Percentiles rank a stretch among this genome's conserved stretches.
Evolutionary conservation across 108 stramenopile species (phyloP).

Genomic region (Cyclotella baltica): DNA sequence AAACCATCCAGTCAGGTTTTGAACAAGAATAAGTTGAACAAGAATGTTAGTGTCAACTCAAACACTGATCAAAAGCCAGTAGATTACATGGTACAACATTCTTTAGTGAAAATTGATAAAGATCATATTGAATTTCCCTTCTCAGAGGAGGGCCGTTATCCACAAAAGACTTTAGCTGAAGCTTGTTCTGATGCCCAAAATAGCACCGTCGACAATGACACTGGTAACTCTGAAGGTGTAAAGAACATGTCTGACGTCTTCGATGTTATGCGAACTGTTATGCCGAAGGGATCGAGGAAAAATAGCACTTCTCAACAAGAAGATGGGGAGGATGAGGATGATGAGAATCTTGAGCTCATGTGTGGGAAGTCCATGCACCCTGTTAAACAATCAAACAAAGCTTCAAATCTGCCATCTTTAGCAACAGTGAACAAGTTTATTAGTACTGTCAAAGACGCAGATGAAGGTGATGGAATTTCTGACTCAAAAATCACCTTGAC

Average conservation of each 20-base stretch:
- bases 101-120: slow-evolving; percentile 50
- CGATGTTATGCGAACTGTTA: slow-evolving; percentile 14
- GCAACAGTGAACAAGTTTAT: no score
- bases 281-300: slow-evolving; percentile 9
- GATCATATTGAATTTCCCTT: slow-evolving; percentile 88
- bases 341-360: slow-evolving; percentile 9
- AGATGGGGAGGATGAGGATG: slow-evolving; percentile 36
- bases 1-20: slow-evolving; percentile 44
- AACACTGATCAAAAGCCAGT: slow-evolving; percentile 1
- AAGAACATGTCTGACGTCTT: slow-evolving; percentile 18
- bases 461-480: neutral
- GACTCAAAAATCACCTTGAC: neutral
- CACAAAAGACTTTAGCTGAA: slow-evolving; percentile 70
- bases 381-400: no score
- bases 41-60: neutral
- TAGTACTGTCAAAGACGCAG: no score
- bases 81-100: slow-evolving; percentile 8
- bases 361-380: neutral
- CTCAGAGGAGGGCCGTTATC: slow-evolving; percentile 75
- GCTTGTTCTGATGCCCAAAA: slow-evolving; percentile 60
- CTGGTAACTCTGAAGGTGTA: neutral
- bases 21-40: neutral
- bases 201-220: slow-evolving; percentile 44
- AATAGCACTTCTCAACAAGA: slow-evolving; percentile 10
- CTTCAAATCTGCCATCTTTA: no score